These are phyloP conservation scores for Periconia digitata DNA, from an alignment of 2,329 filamentous ascomycete genomes.

Conservation along the genomic window DNA sequence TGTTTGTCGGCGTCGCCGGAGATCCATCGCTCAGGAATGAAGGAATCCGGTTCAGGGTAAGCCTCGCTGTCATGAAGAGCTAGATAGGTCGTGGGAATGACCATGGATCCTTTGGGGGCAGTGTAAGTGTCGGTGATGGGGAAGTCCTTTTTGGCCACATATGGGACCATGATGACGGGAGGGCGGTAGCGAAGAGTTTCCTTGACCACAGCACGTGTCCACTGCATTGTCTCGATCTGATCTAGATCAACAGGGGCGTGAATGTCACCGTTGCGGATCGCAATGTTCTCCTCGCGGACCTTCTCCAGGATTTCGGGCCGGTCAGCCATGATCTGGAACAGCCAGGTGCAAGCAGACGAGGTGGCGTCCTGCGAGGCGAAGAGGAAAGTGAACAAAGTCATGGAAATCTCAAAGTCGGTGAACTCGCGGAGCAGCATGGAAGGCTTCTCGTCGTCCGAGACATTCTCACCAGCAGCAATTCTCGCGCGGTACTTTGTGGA, in stretches of 20 bases:
- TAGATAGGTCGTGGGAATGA: slow-evolving; percentile 88
- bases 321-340: slow-evolving; percentile 93
- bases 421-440: slow-evolving; percentile 81
- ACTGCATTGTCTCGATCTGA: slow-evolving; percentile 82
- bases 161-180: slow-evolving; percentile 96
- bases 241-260: slow-evolving; percentile 75
- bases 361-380: slow-evolving; percentile 98
- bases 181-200: slow-evolving; percentile 75
- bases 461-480: slow-evolving; percentile 67
- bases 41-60: slow-evolving; percentile 80
- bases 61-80: slow-evolving; percentile 90
- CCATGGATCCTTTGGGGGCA: slow-evolving; percentile 93
- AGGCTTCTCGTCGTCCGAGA: slow-evolving; percentile 71
- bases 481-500: slow-evolving; percentile 81
- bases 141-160: slow-evolving; percentile 92
- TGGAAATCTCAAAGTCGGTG: slow-evolving; percentile 85
- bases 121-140: slow-evolving; percentile 86
- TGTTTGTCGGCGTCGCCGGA: slow-evolving; percentile 85
- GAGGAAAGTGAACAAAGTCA: slow-evolving; percentile 93
- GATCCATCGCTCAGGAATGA: slow-evolving; percentile 63
- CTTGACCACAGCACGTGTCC: slow-evolving; percentile 86
- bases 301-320: slow-evolving; percentile 89
- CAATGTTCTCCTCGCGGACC: slow-evolving; percentile 86
- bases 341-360: slow-evolving; percentile 88
- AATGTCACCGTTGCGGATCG: slow-evolving; percentile 72